A percentile compares a stretch with the other conserved stretches of the same genome.
Evolutionary conservation across 2,329 filamentous ascomycete genomes (phyloP).

Genomic region (Claviceps quebecensis): DNA sequence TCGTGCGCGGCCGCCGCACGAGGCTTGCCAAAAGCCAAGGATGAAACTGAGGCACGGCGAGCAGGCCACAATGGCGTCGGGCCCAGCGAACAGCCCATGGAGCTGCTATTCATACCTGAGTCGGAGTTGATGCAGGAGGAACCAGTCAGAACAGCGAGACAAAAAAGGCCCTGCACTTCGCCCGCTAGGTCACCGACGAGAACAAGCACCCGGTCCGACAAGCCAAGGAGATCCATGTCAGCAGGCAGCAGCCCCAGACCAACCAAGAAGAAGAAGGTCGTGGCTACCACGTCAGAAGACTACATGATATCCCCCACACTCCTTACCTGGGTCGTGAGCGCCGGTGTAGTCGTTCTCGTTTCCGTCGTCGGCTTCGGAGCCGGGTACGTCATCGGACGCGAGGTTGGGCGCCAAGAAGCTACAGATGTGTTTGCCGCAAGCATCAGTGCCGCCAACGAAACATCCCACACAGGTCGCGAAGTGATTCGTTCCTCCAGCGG

Average conservation of each 20-base stretch:
- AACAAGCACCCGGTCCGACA: constrained; percentile 21
- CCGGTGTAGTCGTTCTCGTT: constrained; percentile 53
- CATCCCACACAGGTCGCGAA: constrained; percentile 37
- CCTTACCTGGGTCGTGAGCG: constrained; percentile 50
- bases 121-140: constrained; percentile 37
- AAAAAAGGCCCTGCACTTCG: constrained; percentile 14
- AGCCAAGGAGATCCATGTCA: constrained; percentile 34
- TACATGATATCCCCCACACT: constrained; percentile 43
- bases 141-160: constrained; percentile 10
- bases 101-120: constrained; percentile 45
- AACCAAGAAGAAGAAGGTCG: constrained; percentile 46
- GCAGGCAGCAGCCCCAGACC: constrained; percentile 28
- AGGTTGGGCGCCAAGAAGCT: constrained; percentile 48
- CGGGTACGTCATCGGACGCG: constrained; percentile 53
- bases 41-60: constrained; percentile 26
- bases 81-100: constrained; percentile 39
- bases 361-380: constrained; percentile 56
- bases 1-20: constrained; percentile 90
- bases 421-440: constrained; percentile 36
- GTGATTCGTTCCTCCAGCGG: constrained; percentile 38
- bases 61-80: constrained; percentile 24
- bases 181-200: constrained; percentile 17
- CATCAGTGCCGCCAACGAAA: constrained; percentile 28
- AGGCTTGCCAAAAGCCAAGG: constrained; percentile 54
- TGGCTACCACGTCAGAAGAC: constrained; percentile 21